These are phyloP conservation scores for Botrytis elliptica DNA, from an alignment of 2,329 filamentous ascomycete species.

Conservation along the genomic window DNA sequence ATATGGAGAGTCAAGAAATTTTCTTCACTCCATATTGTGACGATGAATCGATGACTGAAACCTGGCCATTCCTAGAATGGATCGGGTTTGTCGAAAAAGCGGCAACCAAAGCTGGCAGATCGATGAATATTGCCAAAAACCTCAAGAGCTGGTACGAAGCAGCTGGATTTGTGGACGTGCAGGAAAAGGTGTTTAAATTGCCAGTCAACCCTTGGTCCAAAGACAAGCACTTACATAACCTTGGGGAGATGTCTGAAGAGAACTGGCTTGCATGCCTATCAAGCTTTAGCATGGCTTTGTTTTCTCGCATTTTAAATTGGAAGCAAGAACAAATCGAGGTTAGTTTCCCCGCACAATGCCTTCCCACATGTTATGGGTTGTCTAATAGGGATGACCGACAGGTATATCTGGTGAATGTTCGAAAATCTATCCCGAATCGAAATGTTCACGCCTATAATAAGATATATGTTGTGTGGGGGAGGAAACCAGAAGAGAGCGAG, in stretches of 20 bases:
- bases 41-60: conserved; percentile 41
- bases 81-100: conserved; percentile 27
- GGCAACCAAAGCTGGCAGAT: conserved; percentile 28
- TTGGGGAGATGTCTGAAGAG: conserved; percentile 33
- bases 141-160: conserved; percentile 39
- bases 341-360: not conserved
- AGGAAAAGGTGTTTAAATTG: conserved; percentile 52
- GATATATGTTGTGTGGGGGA: conserved; percentile 36
- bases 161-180: conserved; percentile 56
- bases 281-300: conserved; percentile 34
- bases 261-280: conserved; percentile 34
- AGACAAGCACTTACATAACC: conserved; percentile 32
- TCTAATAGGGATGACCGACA: not conserved
- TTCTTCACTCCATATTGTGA: conserved; percentile 43
- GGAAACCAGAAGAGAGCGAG: conserved; percentile 27
- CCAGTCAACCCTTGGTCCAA: conserved; percentile 56
- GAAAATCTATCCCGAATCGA: conserved; percentile 33
- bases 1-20: conserved; percentile 45
- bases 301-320: conserved; percentile 35
- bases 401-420: conserved; percentile 35
- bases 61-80: conserved; percentile 35
- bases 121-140: conserved; percentile 31
- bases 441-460: conserved; percentile 36
- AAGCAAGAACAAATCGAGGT: conserved; percentile 38
- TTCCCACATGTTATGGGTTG: too few relatives aligned